Evolutionary conservation across 208 protist genomes (phyloP), one percentile per base, ranked within the genome.

Genomic region (Leptomonas seymouri): DNA sequence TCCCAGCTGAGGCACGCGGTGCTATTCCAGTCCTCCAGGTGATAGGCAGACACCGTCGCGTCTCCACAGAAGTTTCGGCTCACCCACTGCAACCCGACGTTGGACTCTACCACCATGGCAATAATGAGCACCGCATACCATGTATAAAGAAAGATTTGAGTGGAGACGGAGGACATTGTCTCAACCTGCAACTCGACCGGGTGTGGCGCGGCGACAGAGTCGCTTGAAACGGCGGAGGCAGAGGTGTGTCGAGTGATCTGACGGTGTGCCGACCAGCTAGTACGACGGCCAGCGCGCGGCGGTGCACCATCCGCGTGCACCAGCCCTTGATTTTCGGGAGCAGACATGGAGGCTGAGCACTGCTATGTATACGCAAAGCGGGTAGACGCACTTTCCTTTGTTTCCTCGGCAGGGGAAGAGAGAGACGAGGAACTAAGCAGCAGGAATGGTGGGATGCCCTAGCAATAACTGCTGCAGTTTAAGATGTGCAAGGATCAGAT

Each of bases 111-210:
- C 21, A 87, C 42, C 20, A 91, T 63, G 1, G 85, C 85, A 5
- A 87, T 44, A 15, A 89, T 50, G 44, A 94, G 80, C 15, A 88
- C 62, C 20, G 59, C 66, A 56, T 94, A 91, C 89, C 89, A 94
- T 16, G 75, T 74, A 56, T 89, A 87, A 1, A 94, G 67, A 57
- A 94, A 86, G 1, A 82, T 39, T 23, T 78, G 81, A 4, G 68
- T 78, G 20, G 79, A 78, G 5, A 60, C 42, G 67, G 81, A 81
- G 11, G 84, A 89, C 75, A 94, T 86, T 16, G 80, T 90, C 60
- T 91, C 89, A 60, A 94, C 80, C 67, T 91, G 89, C 58, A 91
- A 71, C 68, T 94, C 81, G 30, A 84, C 66, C 11, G 42, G 53
- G 36, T 31, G 51, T 11, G n/a, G 31, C 14, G 39, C 56, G 6